These are phyloP conservation scores for Talaromyces sp. DNA, from an alignment of 2,329 filamentous ascomycete genomes.

Conservation along the genomic window DNA sequence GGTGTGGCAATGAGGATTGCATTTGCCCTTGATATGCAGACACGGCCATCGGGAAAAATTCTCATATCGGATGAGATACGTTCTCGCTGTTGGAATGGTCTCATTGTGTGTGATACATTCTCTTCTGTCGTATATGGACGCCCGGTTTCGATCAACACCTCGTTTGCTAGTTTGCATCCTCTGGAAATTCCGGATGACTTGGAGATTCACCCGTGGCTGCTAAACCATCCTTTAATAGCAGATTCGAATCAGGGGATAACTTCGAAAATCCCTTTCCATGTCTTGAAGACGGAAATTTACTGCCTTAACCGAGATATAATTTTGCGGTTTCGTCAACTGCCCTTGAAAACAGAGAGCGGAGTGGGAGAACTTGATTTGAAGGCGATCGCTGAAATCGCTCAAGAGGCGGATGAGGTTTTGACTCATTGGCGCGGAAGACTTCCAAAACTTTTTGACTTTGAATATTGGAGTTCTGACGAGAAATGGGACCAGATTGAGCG, in stretches of 20 bases:
- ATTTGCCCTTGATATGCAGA: slow-evolving; percentile 17
- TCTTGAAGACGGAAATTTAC: slow-evolving; percentile 22
- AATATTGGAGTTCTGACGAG: background rate
- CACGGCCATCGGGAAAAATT: slow-evolving; percentile 2
- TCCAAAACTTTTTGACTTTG: background rate
- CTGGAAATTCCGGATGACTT: slow-evolving; percentile 21
- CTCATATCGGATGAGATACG: slow-evolving; percentile 19
- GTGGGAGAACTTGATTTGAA: slow-evolving; percentile 4
- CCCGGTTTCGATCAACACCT: slow-evolving; percentile 21
- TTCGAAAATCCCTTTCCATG: slow-evolving; percentile 20
- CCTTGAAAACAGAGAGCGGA: slow-evolving; percentile 3
- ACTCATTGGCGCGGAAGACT: background rate
- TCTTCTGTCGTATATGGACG: slow-evolving; percentile 24
- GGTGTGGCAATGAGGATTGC: slow-evolving; percentile 16
- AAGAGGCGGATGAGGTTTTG: background rate
- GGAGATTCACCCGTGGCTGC: background rate
- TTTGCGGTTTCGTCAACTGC: slow-evolving; percentile 19
- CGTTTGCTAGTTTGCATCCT: slow-evolving; percentile 17
- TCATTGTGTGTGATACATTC: slow-evolving; percentile 23
- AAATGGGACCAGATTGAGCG: background rate
- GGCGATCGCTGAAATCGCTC: slow-evolving; percentile 6
- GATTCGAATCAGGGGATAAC: background rate
- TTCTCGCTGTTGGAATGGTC: slow-evolving; percentile 25
- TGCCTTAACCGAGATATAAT: slow-evolving; percentile 21
- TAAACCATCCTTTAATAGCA: slow-evolving; percentile 1